These are phyloP conservation scores for Sporothrix pallida DNA, from an alignment of 2,329 filamentous ascomycete genomes.

Conservation along the genomic window DNA sequence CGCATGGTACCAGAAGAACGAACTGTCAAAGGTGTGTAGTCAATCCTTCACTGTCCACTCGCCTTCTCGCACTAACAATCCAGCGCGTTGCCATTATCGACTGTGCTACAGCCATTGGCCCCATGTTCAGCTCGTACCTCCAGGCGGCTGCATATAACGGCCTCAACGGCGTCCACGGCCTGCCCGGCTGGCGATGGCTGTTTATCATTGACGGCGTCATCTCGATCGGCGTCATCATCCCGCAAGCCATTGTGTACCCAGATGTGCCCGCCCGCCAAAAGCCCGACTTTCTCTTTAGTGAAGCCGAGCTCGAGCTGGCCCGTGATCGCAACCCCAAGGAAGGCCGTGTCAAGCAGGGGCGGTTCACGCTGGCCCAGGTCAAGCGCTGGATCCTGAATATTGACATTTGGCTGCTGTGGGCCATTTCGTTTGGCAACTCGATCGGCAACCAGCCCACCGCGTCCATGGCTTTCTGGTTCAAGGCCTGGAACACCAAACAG, in stretches of 20 bases:
- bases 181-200: constrained; percentile 58
- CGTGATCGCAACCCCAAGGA: constrained; percentile 35
- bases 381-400: constrained; percentile 28
- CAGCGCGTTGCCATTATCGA: constrained; percentile 35
- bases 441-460: constrained; percentile 31
- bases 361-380: constrained; percentile 32
- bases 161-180: constrained; percentile 54
- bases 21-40: constrained; percentile 28
- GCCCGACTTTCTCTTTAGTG: constrained; percentile 38
- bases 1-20: constrained; percentile 35
- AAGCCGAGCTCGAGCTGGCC: constrained; percentile 33
- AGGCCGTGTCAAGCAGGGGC: constrained; percentile 34
- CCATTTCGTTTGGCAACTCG: constrained; percentile 26
- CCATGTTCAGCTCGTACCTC: constrained; percentile 44
- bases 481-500: constrained; percentile 34
- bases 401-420: constrained; percentile 36
- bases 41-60: too few relatives aligned
- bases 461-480: constrained; percentile 36
- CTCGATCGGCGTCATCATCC: constrained; percentile 57
- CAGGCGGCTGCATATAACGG: constrained; percentile 54
- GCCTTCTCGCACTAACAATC: not conserved
- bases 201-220: constrained; percentile 64
- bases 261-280: constrained; percentile 49
- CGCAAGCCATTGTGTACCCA: constrained; percentile 55
- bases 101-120: constrained; percentile 37